Evolutionary conservation across 495 filamentous ascomycete genomes (phyloP), one percentile per base, ranked within the genome.

Genomic region (Hyaloscypha hepaticicola): DNA sequence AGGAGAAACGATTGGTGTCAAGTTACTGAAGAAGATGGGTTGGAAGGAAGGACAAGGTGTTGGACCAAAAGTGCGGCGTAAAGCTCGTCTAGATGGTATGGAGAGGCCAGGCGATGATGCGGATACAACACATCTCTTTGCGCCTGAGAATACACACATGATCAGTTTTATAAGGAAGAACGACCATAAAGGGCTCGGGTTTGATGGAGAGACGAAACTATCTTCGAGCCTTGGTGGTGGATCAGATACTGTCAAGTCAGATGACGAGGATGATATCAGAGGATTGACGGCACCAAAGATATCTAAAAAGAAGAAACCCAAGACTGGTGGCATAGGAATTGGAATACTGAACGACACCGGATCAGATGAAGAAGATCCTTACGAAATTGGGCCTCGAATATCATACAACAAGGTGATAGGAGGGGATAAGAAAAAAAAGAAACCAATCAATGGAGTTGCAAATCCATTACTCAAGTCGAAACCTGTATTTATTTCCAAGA

Each of bases 291-390:
- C 65, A 27, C 45, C 65, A 33, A 72, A 25, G 77, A 74, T 55
- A 63, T 69, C 63, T 73, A 78, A 81, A 16, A 83, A 84, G 45
- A 83, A 77, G 58, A 73, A 82, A 66, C 70, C 73, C 21, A 75
- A 69, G 7, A 82, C 83, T 29, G 84, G 87, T 55, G 90, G 88
- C 0, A 92, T 99, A 55, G 95, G 95, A 0, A 89, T 96, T 16
- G 95, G 95, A 3, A 79, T 97, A 24, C 75, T 99, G 58, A 99
- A 98, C 70, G 95, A 98, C 65, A 96, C 88, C 21, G 94, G 92
- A 3, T 97, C 95, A n/a, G 95, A 98, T 69, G 93, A 98, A 61
- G 95, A 97, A 71, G 96, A 98, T 70, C 90, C 91, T 0, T 98
- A 97, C 76, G 90, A 91, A 52, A 84, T 98, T 24, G 93, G 95